phyloP scores from a whole-genome alignment of 805 yeast genomes.

The Candida krabiensis region DNA sequence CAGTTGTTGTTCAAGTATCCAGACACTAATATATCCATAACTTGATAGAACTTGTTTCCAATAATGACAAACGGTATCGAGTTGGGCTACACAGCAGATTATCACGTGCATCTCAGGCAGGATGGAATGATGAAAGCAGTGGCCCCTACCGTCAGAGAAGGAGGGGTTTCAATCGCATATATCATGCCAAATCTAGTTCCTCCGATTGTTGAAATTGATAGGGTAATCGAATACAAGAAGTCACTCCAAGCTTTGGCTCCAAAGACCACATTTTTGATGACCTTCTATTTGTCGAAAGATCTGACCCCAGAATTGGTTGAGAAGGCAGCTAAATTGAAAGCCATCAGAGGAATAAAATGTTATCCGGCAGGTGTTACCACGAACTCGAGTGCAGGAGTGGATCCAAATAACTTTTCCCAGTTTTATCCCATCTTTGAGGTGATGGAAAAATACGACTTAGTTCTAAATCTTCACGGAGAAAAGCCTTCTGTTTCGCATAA shows the following conservation, averaged over 20 bases:
- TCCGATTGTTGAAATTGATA: slow-evolving; percentile 77
- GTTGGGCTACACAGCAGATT: slow-evolving; percentile 78
- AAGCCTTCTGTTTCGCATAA: slow-evolving; percentile 59
- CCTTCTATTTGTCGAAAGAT: slow-evolving; percentile 75
- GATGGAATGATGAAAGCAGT: slow-evolving; percentile 91
- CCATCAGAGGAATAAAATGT: slow-evolving; percentile 87
- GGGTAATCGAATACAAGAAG: slow-evolving; percentile 68
- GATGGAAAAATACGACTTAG: slow-evolving; percentile 74
- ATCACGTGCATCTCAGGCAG: slow-evolving; percentile 95
- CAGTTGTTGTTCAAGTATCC: too few relatives aligned
- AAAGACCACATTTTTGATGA: slow-evolving; percentile 85
- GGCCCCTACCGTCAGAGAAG: slow-evolving; percentile 85
- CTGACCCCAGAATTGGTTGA: slow-evolving; percentile 84
- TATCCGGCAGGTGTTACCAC: slow-evolving; percentile 99
- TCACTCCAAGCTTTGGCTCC: slow-evolving; percentile 68
- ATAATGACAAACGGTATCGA: slow-evolving; percentile 35
- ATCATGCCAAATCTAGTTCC: slow-evolving; percentile 97
- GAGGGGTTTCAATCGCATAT: slow-evolving; percentile 90
- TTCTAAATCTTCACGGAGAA: slow-evolving; percentile 93
- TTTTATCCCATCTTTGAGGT: slow-evolving; percentile 90
- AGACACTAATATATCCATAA: too few relatives aligned
- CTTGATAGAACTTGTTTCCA: too few relatives aligned
- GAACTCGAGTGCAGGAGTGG: slow-evolving; percentile 88
- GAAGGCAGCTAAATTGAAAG: slow-evolving; percentile 68
- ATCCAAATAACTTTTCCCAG: slow-evolving; percentile 83